phyloP scores from a whole-genome alignment of 1,284 basidiomycete genomes.

The Cryptococcus sp. region DNA sequence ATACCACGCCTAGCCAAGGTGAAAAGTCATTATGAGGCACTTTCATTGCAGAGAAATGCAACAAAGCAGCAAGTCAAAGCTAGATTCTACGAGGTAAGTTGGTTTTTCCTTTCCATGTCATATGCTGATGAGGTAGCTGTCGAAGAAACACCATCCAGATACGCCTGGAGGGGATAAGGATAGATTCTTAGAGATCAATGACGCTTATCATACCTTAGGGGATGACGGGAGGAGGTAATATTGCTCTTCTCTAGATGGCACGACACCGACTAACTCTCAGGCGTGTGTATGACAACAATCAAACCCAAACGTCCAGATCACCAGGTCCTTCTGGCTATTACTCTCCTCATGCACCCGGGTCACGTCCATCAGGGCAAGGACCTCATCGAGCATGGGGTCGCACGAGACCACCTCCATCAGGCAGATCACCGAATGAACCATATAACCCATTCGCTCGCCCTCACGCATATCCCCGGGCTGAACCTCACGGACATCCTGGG shows the following conservation, averaged over 20 bases:
- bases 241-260: not conserved
- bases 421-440: slow-evolving; percentile 3
- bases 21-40: slow-evolving; percentile 40
- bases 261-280: slow-evolving; percentile 4
- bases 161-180: slow-evolving; percentile 35
- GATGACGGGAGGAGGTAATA: slow-evolving; percentile 35
- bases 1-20: not conserved
- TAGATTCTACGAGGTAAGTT: slow-evolving; percentile 48
- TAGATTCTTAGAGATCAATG: slow-evolving; percentile 44
- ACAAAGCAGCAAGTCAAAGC: slow-evolving; percentile 49
- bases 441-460: slow-evolving; percentile 26
- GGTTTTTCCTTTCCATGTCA: not conserved
- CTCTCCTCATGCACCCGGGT: not conserved
- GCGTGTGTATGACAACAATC: slow-evolving; percentile 24
- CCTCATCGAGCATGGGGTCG: slow-evolving; percentile 27
- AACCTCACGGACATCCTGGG: slow-evolving; percentile 4
- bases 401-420: not conserved
- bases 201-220: slow-evolving; percentile 44
- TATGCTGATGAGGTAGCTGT: slow-evolving; percentile 31
- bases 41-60: slow-evolving; percentile 40
- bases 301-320: slow-evolving; percentile 10
- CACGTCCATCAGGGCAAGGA: slow-evolving; percentile 13
- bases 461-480: slow-evolving; percentile 7
- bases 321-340: slow-evolving; percentile 1
- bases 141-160: slow-evolving; percentile 50